Base-by-base conservation (phyloP, 441 rosid genomes). In the Adansonia grandidieri region DNA sequence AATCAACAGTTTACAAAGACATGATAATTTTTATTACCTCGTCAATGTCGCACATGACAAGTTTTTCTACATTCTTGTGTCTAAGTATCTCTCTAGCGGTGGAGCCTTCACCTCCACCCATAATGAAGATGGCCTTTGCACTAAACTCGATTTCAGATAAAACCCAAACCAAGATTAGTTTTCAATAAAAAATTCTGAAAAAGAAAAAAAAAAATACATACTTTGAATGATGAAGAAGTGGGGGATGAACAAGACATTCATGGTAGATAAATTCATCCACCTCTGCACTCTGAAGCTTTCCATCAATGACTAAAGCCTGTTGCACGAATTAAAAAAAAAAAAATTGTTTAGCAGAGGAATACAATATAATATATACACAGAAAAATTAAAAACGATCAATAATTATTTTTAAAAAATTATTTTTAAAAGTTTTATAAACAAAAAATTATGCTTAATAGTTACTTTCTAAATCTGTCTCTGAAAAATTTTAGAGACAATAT, bases 81-180 rank as follows among this genome's bases (percentile, higher is more conserved):
- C 88, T 85, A 15, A 90, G 88, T 14, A 85, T 84, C 81, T 90
- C 94, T 74, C 92, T 87, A 20, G 92, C 94, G 0, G 94, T 87
- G 63, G 94, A 90, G 7, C 92, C 94, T 80, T 90, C 94, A 70
- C 94, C 94, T 22, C 94, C 94, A 68, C 94, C 92, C 94, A 89
- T 89, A 3, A 90, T 85, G 73, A 90, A 90, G 28, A 86, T 13
- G 0, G 75, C 73, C 83, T 78, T 86, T 5, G 94, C 87, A 67
- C 92, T 90, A 76, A 62, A 73, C 24, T 9, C 17, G 22, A 28
- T 45, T 14, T 17, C 9, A 72, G 56, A 69, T 47, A 17, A 74
- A 6, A 32, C 24, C 24, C 71, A 24, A 40, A 9, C 1, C 44
- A 54, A 45, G 54, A 14, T 11, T 7, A 28, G 22, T 15, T 32